Percentiles rank a stretch among this genome's conserved stretches.
Evolutionary conservation across 768 basidiomycete genomes (phyloP).

Genomic region (Trametes elegans): DNA sequence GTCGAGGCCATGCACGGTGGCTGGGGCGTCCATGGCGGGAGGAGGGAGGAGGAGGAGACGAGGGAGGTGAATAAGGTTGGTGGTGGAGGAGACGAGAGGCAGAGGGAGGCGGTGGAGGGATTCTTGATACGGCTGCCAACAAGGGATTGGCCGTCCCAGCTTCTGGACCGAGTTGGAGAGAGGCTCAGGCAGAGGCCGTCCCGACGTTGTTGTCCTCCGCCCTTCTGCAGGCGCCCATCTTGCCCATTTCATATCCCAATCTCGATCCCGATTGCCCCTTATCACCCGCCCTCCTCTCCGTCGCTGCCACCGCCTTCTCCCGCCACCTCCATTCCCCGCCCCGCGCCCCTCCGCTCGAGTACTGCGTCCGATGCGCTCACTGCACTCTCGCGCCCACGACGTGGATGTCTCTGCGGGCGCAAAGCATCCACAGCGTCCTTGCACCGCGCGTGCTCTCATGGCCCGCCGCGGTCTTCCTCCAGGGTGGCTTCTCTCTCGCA

Average conservation of each 20-base stretch:
- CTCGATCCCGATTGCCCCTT: conserved; percentile 19
- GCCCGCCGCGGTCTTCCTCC: conserved; percentile 6
- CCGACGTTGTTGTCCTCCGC: conserved; percentile 1
- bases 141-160: conserved; percentile 11
- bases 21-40: conserved; percentile 1
- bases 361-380: neutral
- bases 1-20: conserved; percentile 21
- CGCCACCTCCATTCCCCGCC: conserved; percentile 7
- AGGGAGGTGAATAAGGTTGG: conserved; percentile 12
- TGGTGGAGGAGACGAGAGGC: conserved; percentile 8
- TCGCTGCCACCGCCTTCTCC: conserved; percentile 4
- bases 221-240: conserved; percentile 6
- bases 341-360: neutral
- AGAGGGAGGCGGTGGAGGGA: conserved; percentile 8
- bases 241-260: conserved; percentile 16
- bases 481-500: conserved; percentile 20
- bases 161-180: neutral
- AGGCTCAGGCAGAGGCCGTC: conserved; percentile 6
- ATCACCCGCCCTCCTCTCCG: conserved; percentile 14
- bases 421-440: neutral
- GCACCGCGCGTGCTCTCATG: conserved; percentile 10
- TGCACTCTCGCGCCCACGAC: neutral
- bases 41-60: neutral
- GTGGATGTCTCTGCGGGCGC: neutral
- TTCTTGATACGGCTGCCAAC: conserved; percentile 6